Evolutionary conservation across 129 eudicot genomes (phyloP), one percentile per base, ranked within the genome.

Genomic region (sunflower (Helianthus annuus)): DNA sequence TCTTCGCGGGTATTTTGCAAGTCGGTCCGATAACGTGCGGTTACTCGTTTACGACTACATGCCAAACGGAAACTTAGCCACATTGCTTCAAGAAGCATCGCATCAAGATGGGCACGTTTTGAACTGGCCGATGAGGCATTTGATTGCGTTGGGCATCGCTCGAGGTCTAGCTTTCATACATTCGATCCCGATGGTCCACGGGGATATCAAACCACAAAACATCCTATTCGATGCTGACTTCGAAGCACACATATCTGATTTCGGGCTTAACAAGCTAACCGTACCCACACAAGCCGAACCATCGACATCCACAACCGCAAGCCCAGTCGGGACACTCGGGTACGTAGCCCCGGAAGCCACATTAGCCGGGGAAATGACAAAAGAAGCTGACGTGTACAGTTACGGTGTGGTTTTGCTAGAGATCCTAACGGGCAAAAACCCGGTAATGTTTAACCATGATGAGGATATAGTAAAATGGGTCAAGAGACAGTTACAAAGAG

Each of bases 401-500:
- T 91, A 86, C 13, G 97, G 97, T 17, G 91, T 91, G 10, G 88
- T 91, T 40, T 66, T 91, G 72, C 29, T 91, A 32, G 97, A 91
- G 71, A 84, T 88, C 22, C 68, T 91, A 59, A 91, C 97, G 0
- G 97, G 97, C 8, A 86, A 75, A 61, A 88, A 86, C 59, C 89
- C 96, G 9, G 81, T 88, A 24, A 84, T 88, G 97, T 91, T 91
- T 80, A 68, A 83, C 38, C 85, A 88, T 4, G 90, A 85, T 1
- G 97, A 91, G 82, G 93, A 91, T 49, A 91, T 91, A 67, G 93
- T 91, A n/a, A 88, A 88, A 56, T 91, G 97, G 97, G 97, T 91
- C 14, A 91, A 91, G 69, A 85, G 86, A 76, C 96, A 88, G 48
- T 54, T 91, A 66, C 97, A 91, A 66, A 73, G 83, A 17, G 96